These are phyloP conservation scores for Hymenoscyphus infarciens DNA, from an alignment of 2,329 filamentous ascomycete genomes.

Conservation along the genomic window DNA sequence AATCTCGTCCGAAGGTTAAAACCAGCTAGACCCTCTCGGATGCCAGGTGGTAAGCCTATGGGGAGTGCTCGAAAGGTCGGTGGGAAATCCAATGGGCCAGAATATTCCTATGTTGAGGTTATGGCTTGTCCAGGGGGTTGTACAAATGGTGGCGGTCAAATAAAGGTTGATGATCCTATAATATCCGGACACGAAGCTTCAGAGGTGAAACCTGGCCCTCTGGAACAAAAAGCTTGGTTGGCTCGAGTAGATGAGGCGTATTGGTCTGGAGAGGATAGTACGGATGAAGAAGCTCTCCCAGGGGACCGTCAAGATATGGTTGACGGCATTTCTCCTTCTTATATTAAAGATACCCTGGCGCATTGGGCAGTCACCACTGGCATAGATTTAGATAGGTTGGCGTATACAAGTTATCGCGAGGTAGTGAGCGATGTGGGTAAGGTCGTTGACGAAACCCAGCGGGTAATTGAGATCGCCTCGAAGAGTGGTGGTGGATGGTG, in stretches of 20 bases:
- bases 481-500: conserved; percentile 95
- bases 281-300: conserved; percentile 29
- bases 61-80: conserved; percentile 52
- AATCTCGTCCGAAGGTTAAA: conserved; percentile 92
- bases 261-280: conserved; percentile 66
- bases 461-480: conserved; percentile 82
- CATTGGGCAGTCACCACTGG: conserved; percentile 75
- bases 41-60: conserved; percentile 69
- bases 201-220: conserved; percentile 59
- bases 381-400: conserved; percentile 67
- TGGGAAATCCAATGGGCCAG: conserved; percentile 49
- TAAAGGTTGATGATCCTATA: conserved; percentile 80
- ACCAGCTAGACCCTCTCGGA: conserved; percentile 70
- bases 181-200: conserved; percentile 48
- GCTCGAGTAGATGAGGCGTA: conserved; percentile 84
- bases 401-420: conserved; percentile 83
- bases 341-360: conserved; percentile 64
- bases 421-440: conserved; percentile 96
- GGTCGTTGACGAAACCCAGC: conserved; percentile 66
- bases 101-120: conserved; percentile 94
- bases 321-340: conserved; percentile 61
- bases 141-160: conserved; percentile 94
- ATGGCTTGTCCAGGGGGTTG: conserved; percentile 99
- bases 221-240: conserved; percentile 84
- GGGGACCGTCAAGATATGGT: conserved; percentile 43